Evolutionary conservation across 176 grass and related monocot genomes (phyloP).

Genomic region (Zea mays): DNA sequence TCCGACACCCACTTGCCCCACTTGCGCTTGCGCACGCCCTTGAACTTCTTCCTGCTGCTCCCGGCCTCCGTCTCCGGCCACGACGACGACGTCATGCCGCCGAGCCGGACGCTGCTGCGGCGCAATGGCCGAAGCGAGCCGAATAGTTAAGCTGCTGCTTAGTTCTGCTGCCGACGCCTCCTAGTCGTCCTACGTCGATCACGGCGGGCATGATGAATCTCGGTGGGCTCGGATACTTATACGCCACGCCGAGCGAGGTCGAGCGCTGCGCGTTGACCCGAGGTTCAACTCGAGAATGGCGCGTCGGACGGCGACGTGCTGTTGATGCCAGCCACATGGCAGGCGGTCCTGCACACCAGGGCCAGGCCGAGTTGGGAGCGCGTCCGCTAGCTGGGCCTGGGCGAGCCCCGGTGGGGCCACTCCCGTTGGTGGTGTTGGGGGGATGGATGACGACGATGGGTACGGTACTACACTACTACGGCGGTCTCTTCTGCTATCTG

Average conservation of each 20-base stretch:
- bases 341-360: neutral
- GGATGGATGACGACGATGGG: neutral
- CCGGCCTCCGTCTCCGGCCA: slow-evolving; percentile 26
- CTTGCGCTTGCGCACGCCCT: slow-evolving; percentile 79
- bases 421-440: neutral
- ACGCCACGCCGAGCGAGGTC: slow-evolving; percentile 8
- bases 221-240: slow-evolving; percentile 45
- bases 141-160: neutral
- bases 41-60: slow-evolving; percentile 49
- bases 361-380: neutral
- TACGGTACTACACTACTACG: too few relatives aligned
- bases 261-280: slow-evolving; percentile 41
- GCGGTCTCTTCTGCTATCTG: too few relatives aligned
- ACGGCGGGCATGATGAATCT: neutral
- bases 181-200: neutral
- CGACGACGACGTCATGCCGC: slow-evolving; percentile 21
- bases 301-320: slow-evolving; percentile 50
- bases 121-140: neutral
- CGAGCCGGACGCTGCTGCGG: neutral
- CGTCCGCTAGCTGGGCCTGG: slow-evolving; percentile 21
- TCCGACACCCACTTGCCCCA: slow-evolving; percentile 99
- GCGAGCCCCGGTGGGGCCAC: neutral
- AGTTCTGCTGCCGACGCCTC: neutral
- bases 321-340: slow-evolving; percentile 37
- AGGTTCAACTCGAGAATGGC: slow-evolving; percentile 39